These are phyloP conservation scores for Alternaria triticimaculans DNA, from an alignment of 2,329 filamentous ascomycete genomes.

Conservation along the genomic window DNA sequence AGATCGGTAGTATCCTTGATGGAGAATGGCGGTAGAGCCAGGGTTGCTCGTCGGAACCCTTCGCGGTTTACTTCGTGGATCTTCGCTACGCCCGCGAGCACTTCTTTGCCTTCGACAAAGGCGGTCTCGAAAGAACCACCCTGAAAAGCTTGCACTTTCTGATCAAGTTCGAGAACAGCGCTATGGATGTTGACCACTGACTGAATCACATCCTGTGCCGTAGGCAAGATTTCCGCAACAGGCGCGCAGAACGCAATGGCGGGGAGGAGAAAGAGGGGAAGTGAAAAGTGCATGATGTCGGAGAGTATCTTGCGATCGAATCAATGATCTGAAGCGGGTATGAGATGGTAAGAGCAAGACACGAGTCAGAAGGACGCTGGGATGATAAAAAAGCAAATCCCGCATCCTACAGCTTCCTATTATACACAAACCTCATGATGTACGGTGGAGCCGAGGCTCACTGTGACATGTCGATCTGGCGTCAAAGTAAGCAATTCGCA, in stretches of 20 bases:
- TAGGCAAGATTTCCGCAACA: not conserved
- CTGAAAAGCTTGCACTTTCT: conserved; percentile 7
- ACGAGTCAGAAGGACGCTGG: not conserved
- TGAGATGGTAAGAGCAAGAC: not conserved
- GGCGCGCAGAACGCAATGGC: not conserved
- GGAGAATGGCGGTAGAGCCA: conserved; percentile 11
- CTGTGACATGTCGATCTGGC: not conserved
- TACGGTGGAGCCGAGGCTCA: conserved; percentile 1
- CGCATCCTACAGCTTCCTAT: not conserved
- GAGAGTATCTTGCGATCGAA: not conserved
- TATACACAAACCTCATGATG: not conserved
- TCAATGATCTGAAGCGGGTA: not conserved
- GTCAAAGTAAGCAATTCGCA: not conserved
- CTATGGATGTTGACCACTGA: conserved; percentile 21
- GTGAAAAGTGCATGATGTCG: not conserved
- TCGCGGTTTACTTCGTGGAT: conserved; percentile 26
- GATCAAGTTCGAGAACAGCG: conserved; percentile 20
- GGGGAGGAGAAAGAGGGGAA: not conserved
- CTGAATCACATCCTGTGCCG: conserved; percentile 8
- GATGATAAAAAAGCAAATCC: not conserved
- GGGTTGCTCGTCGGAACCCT: conserved; percentile 19
- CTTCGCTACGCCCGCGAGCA: conserved; percentile 22
- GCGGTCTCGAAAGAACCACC: conserved; percentile 11
- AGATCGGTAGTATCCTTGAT: conserved; percentile 11
- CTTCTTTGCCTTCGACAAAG: conserved; percentile 19